Conservation (phyloP, 768 basidiomycete species). For the Pisolithus tinctorius region DNA sequence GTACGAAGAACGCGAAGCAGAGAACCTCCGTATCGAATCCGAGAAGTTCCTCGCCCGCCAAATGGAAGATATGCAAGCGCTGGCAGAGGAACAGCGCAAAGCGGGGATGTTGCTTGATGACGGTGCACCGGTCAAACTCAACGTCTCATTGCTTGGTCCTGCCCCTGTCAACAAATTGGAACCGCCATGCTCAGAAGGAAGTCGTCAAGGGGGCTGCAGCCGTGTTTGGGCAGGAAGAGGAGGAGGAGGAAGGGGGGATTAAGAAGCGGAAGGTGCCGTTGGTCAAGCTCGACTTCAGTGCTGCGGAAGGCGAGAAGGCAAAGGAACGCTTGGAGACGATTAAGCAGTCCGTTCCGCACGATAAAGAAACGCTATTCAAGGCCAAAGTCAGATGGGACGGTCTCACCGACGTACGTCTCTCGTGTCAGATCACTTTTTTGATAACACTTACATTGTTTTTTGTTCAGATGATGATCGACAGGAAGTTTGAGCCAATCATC, state of each 20-base stretch:
- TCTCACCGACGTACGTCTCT: conserved; percentile 64
- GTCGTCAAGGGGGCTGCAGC: conserved; percentile 36
- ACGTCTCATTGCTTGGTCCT: conserved; percentile 56
- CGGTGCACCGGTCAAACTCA: conserved; percentile 82
- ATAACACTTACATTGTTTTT: conserved; percentile 8
- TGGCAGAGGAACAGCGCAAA: conserved; percentile 86
- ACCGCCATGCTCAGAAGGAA: conserved; percentile 30
- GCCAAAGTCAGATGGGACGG: conserved; percentile 90
- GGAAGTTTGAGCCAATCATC: conserved; percentile 80
- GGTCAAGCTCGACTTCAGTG: conserved; percentile 88
- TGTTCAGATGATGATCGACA: conserved; percentile 70
- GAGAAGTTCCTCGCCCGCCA: conserved; percentile 91
- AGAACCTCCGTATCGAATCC: conserved; percentile 81
- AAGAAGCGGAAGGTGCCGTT: conserved; percentile 80
- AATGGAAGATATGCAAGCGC: conserved; percentile 92
- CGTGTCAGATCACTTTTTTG: neutral
- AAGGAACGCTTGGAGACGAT: conserved; percentile 78
- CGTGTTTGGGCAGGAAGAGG: conserved; percentile 77
- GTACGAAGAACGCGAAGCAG: conserved; percentile 81
- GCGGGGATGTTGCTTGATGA: conserved; percentile 89
- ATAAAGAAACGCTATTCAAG: conserved; percentile 76
- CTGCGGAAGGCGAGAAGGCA: conserved; percentile 74
- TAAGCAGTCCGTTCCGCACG: conserved; percentile 62
- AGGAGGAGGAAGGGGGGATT: conserved; percentile 75
- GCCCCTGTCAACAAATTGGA: conserved; percentile 42